phyloP scores from a whole-genome alignment of 139 green algal genomes.

The Ettlia oleoabundans region DNA sequence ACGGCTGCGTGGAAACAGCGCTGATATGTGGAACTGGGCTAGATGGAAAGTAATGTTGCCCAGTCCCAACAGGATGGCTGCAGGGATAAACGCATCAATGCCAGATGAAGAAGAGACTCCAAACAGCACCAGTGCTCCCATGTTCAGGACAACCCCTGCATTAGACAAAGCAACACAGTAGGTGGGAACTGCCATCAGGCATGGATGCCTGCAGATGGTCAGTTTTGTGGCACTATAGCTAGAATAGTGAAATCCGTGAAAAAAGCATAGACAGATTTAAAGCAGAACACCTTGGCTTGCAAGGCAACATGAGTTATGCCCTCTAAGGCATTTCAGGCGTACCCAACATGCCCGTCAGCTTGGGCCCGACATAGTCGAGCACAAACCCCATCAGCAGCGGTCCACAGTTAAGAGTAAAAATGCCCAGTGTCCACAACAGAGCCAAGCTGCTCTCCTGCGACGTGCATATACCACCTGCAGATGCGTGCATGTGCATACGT shows the following conservation, averaged over 20 bases:
- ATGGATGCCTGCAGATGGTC: too few relatives aligned
- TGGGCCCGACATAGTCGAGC: constrained; percentile 63
- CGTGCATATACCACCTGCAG: constrained; percentile 37
- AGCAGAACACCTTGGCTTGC: not conserved
- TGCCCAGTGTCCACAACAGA: constrained; percentile 66
- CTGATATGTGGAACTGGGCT: constrained; percentile 64
- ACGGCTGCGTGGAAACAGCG: constrained; percentile 55
- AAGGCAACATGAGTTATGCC: too few relatives aligned
- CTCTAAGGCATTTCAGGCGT: too few relatives aligned
- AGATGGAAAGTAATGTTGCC: constrained; percentile 72
- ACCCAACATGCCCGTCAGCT: constrained; percentile 61
- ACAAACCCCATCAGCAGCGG: constrained; percentile 64
- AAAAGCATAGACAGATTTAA: not conserved
- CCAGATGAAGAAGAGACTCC: constrained; percentile 39
- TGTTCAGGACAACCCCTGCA: constrained; percentile 62
- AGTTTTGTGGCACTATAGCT: not conserved
- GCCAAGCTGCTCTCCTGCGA: constrained; percentile 61
- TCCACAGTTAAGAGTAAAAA: constrained; percentile 71
- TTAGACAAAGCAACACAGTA: not conserved
- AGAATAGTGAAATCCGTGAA: not conserved
- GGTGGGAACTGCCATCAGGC: not conserved
- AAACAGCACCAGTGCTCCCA: constrained; percentile 60
- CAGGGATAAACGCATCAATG: constrained; percentile 46
- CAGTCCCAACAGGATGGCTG: constrained; percentile 62
- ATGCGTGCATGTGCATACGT: not conserved